phyloP scores from a whole-genome alignment of 768 basidiomycete species.

The Sporobolomyces phaffii region DNA sequence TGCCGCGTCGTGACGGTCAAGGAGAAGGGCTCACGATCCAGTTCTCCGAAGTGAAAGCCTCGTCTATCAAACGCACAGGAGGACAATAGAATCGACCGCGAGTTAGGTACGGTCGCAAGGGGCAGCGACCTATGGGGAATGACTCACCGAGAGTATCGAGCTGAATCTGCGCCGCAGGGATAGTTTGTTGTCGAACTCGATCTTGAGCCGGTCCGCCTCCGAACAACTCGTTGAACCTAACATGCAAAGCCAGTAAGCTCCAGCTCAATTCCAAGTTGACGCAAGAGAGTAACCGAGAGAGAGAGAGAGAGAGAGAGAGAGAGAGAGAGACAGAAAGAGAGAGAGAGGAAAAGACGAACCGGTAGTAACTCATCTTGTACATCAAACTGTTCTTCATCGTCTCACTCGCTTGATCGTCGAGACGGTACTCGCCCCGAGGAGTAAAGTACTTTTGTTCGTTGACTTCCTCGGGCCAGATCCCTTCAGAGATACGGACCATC shows the following conservation, averaged over 20 bases:
- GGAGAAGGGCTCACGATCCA: constrained; percentile 82
- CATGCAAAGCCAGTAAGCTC: too few relatives aligned
- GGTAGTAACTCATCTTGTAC: constrained; percentile 99
- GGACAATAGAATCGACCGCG: too few relatives aligned
- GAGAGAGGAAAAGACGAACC: constrained; percentile 51
- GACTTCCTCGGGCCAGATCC: constrained; percentile 72
- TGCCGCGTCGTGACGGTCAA: not conserved
- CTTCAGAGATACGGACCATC: constrained; percentile 47
- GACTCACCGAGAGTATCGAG: constrained; percentile 81
- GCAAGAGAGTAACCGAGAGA: too few relatives aligned
- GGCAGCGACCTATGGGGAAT: too few relatives aligned
- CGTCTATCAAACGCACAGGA: constrained; percentile 54
- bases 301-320: too few relatives aligned
- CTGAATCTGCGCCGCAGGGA: constrained; percentile 70
- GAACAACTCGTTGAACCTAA: constrained; percentile 84
- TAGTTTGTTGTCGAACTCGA: constrained; percentile 77
- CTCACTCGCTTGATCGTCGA: constrained; percentile 75
- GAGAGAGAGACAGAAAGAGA: too few relatives aligned
- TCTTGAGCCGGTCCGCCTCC: constrained; percentile 69
- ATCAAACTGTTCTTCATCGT: constrained; percentile 94
- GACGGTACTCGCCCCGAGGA: constrained; percentile 79
- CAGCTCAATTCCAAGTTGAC: too few relatives aligned
- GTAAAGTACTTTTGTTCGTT: constrained; percentile 94
- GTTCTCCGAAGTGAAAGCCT: constrained; percentile 98
- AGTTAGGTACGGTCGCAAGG: not conserved